Evolutionary conservation across 257 asterid species (phyloP).

Genomic region (Solanum chmielewskii): DNA sequence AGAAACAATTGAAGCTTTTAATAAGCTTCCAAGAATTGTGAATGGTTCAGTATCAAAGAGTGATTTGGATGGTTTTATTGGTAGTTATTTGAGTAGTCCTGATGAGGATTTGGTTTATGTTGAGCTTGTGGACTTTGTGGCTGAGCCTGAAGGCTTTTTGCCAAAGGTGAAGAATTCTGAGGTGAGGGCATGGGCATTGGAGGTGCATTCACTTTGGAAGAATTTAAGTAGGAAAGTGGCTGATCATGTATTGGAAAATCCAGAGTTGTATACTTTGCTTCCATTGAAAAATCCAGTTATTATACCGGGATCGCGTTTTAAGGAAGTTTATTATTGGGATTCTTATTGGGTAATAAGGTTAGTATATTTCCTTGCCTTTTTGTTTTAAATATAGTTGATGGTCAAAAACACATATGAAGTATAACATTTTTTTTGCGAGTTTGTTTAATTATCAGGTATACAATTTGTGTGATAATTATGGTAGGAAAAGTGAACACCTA

Average conservation of each 20-base stretch:
- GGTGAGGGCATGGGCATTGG: conserved; percentile 67
- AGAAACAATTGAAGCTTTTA: conserved; percentile 25
- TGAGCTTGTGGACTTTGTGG: conserved; percentile 52
- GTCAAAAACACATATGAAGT: background rate
- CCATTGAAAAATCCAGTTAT: conserved; percentile 61
- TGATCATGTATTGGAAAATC: conserved; percentile 32
- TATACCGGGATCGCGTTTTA: conserved; percentile 81
- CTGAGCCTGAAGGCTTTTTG: conserved; percentile 51
- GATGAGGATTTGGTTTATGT: conserved; percentile 45
- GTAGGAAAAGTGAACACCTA: background rate
- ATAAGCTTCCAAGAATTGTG: conserved; percentile 9
- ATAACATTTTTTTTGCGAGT: background rate
- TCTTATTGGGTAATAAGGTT: conserved; percentile 90
- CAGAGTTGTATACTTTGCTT: conserved; percentile 53
- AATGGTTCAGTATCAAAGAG: conserved; percentile 30
- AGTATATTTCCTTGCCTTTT: background rate
- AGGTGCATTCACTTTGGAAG: conserved; percentile 74
- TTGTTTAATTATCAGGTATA: background rate
- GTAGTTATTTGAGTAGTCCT: conserved; percentile 22
- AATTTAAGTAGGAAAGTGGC: conserved; percentile 71
- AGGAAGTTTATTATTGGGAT: conserved; percentile 96
- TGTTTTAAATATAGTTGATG: background rate
- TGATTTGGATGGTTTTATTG: conserved; percentile 26
- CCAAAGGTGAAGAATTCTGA: conserved; percentile 36
- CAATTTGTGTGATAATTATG: background rate